phyloP scores from a whole-genome alignment of 2,329 filamentous ascomycete genomes.

The Fusarium subglutinans region DNA sequence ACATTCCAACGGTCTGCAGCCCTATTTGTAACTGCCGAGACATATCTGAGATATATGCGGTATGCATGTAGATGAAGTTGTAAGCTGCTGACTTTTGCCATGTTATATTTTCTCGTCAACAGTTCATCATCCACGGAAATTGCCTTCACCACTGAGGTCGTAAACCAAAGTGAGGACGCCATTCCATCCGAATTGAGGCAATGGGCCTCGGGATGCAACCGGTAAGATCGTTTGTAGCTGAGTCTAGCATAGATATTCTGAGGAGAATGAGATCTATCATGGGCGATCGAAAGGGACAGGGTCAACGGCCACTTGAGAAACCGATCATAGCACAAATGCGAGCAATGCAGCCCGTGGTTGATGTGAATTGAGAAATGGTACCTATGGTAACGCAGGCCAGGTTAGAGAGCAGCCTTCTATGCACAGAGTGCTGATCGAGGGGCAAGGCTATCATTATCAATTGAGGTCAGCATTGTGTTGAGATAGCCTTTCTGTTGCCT shows the following conservation, averaged over 20 bases:
- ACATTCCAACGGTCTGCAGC: slow-evolving; percentile 21
- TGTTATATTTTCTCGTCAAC: not conserved
- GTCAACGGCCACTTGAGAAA: no score
- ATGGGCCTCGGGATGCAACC: not conserved
- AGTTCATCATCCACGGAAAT: not conserved
- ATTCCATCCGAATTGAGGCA: no score
- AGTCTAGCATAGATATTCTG: rapidly evolving
- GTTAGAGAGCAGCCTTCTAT: not conserved
- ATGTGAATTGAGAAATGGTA: not conserved
- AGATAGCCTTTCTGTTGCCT: not conserved
- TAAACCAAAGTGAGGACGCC: not conserved
- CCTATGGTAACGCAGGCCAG: not conserved
- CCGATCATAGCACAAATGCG: not conserved
- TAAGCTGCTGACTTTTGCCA: not conserved
- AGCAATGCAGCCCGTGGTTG: no score
- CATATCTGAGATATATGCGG: not conserved
- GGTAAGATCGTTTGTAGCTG: not conserved
- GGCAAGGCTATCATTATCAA: not conserved
- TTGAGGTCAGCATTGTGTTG: not conserved
- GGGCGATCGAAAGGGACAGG: not conserved
- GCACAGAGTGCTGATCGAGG: not conserved
- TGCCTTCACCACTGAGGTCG: not conserved
- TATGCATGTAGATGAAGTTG: not conserved
- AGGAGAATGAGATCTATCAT: not conserved
- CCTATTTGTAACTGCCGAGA: slow-evolving; percentile 3